phyloP scores from a whole-genome alignment of 2,329 filamentous ascomycete genomes.

The Verticillium tricorpus region DNA sequence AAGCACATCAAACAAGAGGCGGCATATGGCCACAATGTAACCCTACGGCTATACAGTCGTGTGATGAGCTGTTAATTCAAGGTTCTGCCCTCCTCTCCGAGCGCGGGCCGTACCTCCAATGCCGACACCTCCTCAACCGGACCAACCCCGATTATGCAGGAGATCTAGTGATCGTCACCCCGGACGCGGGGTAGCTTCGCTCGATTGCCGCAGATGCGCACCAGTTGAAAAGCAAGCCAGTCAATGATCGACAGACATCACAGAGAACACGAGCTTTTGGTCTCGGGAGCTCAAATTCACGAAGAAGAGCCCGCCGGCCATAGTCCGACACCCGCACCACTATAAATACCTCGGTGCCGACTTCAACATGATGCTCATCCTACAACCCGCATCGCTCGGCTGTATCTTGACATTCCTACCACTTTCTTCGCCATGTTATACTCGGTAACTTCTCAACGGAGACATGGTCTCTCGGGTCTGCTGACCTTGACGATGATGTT shows the following conservation, averaged over 20 bases:
- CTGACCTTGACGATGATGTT: not conserved
- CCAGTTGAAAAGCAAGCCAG: slow-evolving; percentile 1
- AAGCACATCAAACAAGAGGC: not conserved
- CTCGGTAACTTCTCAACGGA: not conserved
- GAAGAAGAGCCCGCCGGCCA: not conserved
- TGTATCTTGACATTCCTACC: not conserved
- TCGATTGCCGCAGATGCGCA: slow-evolving; percentile 6
- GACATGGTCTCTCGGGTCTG: not conserved
- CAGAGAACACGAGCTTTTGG: not conserved
- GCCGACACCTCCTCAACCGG: not conserved
- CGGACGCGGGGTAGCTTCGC: slow-evolving; percentile 5
- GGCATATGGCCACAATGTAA: not conserved
- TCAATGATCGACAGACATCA: not conserved
- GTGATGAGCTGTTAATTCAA: not conserved
- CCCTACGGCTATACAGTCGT: not conserved
- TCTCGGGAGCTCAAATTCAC: not conserved
- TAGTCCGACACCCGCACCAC: not conserved
- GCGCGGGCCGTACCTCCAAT: not conserved
- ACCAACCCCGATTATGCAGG: not conserved
- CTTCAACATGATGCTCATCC: not conserved
- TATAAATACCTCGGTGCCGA: not conserved
- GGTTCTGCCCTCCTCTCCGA: not conserved
- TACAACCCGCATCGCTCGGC: not conserved
- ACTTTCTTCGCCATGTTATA: slow-evolving; percentile 1
- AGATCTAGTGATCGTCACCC: not conserved